Evolutionary conservation across 2,329 filamentous ascomycete species (phyloP).

Genomic region (Trichoderma sp.): DNA sequence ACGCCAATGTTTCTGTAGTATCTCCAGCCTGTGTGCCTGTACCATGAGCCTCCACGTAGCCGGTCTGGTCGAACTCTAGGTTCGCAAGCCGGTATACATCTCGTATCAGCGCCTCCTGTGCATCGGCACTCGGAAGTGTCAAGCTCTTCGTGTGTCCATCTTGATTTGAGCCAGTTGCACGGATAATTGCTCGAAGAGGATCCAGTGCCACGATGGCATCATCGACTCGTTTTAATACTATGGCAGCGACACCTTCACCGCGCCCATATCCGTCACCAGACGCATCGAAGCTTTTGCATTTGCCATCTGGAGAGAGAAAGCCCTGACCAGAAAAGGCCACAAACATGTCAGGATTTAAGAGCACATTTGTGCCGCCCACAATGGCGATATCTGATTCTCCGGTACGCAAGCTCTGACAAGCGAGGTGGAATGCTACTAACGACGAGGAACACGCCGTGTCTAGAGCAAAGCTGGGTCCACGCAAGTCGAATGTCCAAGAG

Average conservation of each 20-base stretch:
- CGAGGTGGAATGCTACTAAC: conserved; percentile 25
- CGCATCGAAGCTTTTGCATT: neutral
- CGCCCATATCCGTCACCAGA: conserved; percentile 29
- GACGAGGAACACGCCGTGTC: neutral
- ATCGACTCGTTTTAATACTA: conserved; percentile 54
- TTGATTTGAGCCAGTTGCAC: conserved; percentile 30
- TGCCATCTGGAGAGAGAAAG: neutral
- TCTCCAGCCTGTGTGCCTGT: neutral
- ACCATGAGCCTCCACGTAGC: neutral
- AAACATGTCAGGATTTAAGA: neutral
- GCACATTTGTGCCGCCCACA: neutral
- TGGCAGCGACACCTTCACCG: conserved; percentile 54
- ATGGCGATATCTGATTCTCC: neutral
- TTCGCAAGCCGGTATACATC: neutral
- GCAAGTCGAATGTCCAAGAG: neutral
- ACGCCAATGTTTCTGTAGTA: neutral
- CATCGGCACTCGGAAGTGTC: conserved; percentile 39
- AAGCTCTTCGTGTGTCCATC: conserved; percentile 46
- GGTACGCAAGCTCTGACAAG: conserved; percentile 45
- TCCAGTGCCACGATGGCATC: conserved; percentile 54
- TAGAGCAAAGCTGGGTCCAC: neutral
- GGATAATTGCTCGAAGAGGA: conserved; percentile 44
- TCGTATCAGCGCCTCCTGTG: conserved; percentile 32
- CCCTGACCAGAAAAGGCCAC: neutral
- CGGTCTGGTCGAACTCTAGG: neutral